These are phyloP conservation scores for Calonectria hawksworthii DNA, from an alignment of 2,329 filamentous ascomycete genomes.

Conservation along the genomic window DNA sequence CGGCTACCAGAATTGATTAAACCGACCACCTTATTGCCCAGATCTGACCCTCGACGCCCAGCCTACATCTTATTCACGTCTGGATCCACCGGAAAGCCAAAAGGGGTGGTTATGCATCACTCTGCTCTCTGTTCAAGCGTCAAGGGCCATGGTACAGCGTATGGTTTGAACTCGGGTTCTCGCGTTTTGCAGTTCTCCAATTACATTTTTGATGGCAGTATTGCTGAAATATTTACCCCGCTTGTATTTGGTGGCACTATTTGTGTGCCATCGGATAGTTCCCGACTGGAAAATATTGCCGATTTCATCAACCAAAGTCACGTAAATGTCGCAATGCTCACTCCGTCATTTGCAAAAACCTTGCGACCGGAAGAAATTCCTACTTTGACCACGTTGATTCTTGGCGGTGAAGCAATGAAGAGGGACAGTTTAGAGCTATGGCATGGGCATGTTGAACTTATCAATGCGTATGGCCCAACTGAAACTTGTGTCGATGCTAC, in stretches of 20 bases:
- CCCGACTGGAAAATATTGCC: slow-evolving; percentile 36
- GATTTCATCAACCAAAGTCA: background rate
- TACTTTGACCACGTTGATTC: slow-evolving; percentile 7
- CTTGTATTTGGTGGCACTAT: slow-evolving; percentile 55
- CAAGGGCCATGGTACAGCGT: slow-evolving; percentile 8
- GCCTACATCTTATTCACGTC: slow-evolving; percentile 63
- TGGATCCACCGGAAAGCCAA: slow-evolving; percentile 67
- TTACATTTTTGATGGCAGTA: slow-evolving; percentile 56
- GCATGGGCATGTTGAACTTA: slow-evolving; percentile 8
- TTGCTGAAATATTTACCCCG: slow-evolving; percentile 56
- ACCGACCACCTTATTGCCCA: background rate
- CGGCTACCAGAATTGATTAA: background rate
- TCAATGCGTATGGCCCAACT: slow-evolving; percentile 27
- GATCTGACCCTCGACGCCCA: background rate
- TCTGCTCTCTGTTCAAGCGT: slow-evolving; percentile 10
- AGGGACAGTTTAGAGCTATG: slow-evolving; percentile 26
- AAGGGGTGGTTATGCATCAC: slow-evolving; percentile 59
- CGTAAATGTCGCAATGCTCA: slow-evolving; percentile 12
- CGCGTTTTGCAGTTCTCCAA: slow-evolving; percentile 43
- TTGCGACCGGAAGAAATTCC: background rate
- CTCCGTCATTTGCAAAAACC: slow-evolving; percentile 16
- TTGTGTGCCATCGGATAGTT: slow-evolving; percentile 54
- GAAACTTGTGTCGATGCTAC: slow-evolving; percentile 28
- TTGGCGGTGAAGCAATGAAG: slow-evolving; percentile 27
- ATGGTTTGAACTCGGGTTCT: slow-evolving; percentile 10